phyloP scores from a whole-genome alignment of 768 basidiomycete genomes.

The Calvatia gigantea region DNA sequence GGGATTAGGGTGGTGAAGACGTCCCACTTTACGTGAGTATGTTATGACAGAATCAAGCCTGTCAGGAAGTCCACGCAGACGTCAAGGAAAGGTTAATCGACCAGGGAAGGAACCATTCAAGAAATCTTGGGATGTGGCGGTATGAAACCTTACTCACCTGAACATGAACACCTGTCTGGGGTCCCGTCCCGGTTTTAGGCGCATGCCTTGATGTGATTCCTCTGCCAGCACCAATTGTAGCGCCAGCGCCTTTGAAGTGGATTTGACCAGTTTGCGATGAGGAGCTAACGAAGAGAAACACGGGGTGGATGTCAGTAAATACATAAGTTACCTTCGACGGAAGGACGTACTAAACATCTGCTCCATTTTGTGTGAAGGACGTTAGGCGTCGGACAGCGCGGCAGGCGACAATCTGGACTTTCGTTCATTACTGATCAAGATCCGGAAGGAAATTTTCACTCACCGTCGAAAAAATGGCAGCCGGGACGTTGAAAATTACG shows the following conservation, averaged over 20 bases:
- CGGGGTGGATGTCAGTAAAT: not conserved
- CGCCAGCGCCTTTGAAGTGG: not conserved
- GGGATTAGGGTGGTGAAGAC: not conserved
- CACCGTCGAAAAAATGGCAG: slow-evolving; percentile 51
- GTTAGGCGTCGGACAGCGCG: slow-evolving; percentile 58
- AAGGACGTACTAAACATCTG: slow-evolving; percentile 44
- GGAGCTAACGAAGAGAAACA: not conserved
- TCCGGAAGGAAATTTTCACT: slow-evolving; percentile 15
- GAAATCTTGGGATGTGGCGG: not conserved
- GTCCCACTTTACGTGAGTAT: not conserved
- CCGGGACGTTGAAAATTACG: slow-evolving; percentile 63
- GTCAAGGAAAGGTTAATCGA: not conserved
- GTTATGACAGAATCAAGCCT: not conserved
- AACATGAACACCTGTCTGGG: slow-evolving; percentile 38
- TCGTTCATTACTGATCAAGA: not conserved
- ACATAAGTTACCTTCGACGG: not conserved
- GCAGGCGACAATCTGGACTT: slow-evolving; percentile 50
- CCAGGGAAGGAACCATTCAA: slow-evolving; percentile 2
- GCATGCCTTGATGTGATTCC: slow-evolving; percentile 16
- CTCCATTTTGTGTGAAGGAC: slow-evolving; percentile 38
- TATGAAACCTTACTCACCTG: slow-evolving; percentile 28
- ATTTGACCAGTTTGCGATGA: not conserved
- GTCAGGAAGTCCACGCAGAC: not conserved
- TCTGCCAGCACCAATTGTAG: not conserved
- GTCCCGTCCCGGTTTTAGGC: slow-evolving; percentile 4